Conservation (phyloP, 345 rosid species). For the Boechera stricta region DNA sequence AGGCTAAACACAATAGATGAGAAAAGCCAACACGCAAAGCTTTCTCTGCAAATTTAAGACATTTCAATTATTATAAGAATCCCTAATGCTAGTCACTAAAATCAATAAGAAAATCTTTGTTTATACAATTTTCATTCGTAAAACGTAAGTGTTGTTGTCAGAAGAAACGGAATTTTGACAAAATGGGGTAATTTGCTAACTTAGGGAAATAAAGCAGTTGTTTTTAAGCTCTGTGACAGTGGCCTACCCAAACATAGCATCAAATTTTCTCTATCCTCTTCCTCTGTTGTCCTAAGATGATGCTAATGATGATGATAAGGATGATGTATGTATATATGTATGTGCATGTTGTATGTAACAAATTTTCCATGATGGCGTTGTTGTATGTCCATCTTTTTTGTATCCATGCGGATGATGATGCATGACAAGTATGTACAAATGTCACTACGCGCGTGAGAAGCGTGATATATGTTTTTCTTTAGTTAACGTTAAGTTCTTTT, state of each 20-base stretch:
- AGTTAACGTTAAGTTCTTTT: slow-evolving; percentile 8
- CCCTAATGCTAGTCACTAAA: not conserved
- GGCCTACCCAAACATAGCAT: slow-evolving; percentile 43
- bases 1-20: slow-evolving; percentile 36
- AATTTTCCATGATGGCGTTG: not conserved
- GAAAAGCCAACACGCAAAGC: slow-evolving; percentile 41
- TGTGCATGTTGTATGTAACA: not conserved
- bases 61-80: not conserved
- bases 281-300: slow-evolving; percentile 18
- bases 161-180: slow-evolving; percentile 44
- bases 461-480: slow-evolving; percentile 1
- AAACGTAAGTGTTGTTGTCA: slow-evolving; percentile 40
- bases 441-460: slow-evolving; percentile 33
- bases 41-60: slow-evolving; percentile 17
- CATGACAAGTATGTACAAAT: slow-evolving; percentile 24
- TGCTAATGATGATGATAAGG: not conserved
- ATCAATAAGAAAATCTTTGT: not conserved
- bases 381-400: not conserved
- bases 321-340: slow-evolving; percentile 13
- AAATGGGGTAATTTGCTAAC: slow-evolving; percentile 38
- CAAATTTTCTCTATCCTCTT: slow-evolving; percentile 30
- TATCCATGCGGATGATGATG: slow-evolving; percentile 9
- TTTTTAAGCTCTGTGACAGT: slow-evolving; percentile 38
- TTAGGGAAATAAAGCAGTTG: slow-evolving; percentile 39
- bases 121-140: slow-evolving; percentile 5